These are phyloP conservation scores for Coffea humblotiana DNA, from an alignment of 305 asterid species.

Conservation along the genomic window DNA sequence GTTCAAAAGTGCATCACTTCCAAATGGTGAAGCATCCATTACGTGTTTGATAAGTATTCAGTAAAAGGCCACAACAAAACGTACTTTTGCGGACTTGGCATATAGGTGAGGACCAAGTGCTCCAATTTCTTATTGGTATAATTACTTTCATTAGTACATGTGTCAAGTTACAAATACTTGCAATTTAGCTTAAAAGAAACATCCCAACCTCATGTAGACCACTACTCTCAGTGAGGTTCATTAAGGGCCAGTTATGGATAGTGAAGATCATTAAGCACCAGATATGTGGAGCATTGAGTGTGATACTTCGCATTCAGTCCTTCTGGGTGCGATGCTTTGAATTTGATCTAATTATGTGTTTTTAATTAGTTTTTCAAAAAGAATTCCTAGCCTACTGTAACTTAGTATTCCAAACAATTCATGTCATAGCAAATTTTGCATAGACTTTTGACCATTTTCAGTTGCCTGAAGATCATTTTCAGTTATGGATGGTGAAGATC, in stretches of 20 bases:
- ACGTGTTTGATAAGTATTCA: not conserved
- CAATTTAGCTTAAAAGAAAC: not conserved
- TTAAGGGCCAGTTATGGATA: not conserved
- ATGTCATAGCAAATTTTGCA: no score
- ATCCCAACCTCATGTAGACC: not conserved
- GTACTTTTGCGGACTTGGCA: not conserved
- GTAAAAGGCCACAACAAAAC: not conserved
- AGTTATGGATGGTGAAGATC: not conserved
- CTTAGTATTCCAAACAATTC: no score
- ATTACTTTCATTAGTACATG: not conserved
- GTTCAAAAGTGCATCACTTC: not conserved
- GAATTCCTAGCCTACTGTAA: no score
- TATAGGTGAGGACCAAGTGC: not conserved
- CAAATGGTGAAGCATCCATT: not conserved
- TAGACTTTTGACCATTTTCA: no score
- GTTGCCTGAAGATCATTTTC: no score
- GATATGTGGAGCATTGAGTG: no score
- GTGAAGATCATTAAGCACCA: not conserved
- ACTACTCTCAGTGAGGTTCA: not conserved
- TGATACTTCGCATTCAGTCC: not conserved
- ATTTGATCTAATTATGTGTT: not conserved
- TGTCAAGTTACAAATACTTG: not conserved
- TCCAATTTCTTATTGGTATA: not conserved
- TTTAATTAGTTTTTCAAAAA: no score
- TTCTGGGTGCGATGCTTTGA: not conserved